Evolutionary conservation across 106 monocot species (phyloP).

Genomic region (Vanilla planifolia): DNA sequence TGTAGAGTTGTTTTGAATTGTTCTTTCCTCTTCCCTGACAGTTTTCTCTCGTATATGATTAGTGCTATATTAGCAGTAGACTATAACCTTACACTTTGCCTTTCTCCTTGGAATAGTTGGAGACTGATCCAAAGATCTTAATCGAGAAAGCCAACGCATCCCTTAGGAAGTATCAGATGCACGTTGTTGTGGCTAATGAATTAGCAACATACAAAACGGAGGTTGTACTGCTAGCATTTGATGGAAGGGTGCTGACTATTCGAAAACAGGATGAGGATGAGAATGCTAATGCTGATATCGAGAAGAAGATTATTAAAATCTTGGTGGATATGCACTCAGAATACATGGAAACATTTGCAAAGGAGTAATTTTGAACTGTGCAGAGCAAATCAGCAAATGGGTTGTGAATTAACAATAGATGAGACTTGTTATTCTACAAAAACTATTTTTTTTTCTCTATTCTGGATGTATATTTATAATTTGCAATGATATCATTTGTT

Average conservation of each 20-base stretch:
- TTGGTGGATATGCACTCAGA: conserved; percentile 48
- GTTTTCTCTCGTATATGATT: no score
- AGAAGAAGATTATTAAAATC: conserved; percentile 52
- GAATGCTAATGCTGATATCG: conserved; percentile 36
- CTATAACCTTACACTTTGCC: neutral
- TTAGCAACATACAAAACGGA: conserved; percentile 74
- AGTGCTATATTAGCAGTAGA: no score
- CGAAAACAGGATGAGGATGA: conserved; percentile 21
- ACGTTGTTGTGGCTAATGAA: conserved; percentile 83
- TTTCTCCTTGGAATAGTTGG: conserved; percentile 39
- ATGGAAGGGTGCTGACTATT: conserved; percentile 22
- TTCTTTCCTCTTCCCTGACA: no score
- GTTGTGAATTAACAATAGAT: no score
- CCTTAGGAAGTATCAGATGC: conserved; percentile 63
- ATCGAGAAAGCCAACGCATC: conserved; percentile 73
- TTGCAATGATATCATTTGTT: no score
- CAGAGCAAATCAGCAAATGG: no score
- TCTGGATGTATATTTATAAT: no score
- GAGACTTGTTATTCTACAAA: no score
- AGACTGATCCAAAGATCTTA: conserved; percentile 88
- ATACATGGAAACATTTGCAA: conserved; percentile 17
- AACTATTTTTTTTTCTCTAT: no score
- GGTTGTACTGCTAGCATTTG: conserved; percentile 48
- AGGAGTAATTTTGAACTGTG: no score
- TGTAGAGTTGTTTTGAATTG: no score